Conservation (phyloP, 2,329 filamentous ascomycete genomes). For the Setomelanomma holmii region DNA sequence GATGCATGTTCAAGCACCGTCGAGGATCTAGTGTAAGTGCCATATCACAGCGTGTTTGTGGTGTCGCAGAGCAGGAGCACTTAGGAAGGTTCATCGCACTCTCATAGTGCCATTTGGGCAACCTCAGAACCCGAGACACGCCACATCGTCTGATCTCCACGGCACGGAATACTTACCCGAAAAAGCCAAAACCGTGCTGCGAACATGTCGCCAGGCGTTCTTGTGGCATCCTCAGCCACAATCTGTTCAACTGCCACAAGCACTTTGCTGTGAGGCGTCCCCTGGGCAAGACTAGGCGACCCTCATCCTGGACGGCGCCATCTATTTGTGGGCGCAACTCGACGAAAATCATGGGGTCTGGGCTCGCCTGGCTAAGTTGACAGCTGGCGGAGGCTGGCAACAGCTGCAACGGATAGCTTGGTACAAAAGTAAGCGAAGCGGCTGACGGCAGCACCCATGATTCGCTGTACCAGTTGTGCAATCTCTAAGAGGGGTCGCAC, state of each 20-base stretch:
- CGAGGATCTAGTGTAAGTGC: no score
- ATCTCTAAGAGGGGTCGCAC: constrained; percentile 9
- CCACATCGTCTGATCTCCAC: neutral
- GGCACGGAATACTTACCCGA: neutral
- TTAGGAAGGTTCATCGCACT: no score
- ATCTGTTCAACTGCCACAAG: neutral
- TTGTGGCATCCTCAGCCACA: neutral
- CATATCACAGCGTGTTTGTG: no score
- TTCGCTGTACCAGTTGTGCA: constrained; percentile 8
- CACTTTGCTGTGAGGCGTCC: neutral
- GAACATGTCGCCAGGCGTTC: neutral
- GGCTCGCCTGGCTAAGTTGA: neutral
- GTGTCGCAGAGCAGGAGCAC: no score
- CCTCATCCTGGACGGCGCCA: neutral
- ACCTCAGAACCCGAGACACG: no score
- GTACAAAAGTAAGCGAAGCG: constrained; percentile 13
- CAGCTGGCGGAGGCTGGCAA: neutral
- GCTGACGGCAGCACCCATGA: constrained; percentile 5
- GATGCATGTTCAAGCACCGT: no score
- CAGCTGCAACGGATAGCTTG: neutral
- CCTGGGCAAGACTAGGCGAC: neutral
- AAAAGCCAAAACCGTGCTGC: neutral
- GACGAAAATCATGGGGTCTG: neutral
- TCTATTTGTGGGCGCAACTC: constrained; percentile 4
- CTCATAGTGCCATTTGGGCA: neutral